A percentile compares a stretch with the other conserved stretches of the same genome.
These are phyloP conservation scores for Thielaviopsis populi DNA, from an alignment of 2,329 filamentous ascomycete species.

Conservation along the genomic window DNA sequence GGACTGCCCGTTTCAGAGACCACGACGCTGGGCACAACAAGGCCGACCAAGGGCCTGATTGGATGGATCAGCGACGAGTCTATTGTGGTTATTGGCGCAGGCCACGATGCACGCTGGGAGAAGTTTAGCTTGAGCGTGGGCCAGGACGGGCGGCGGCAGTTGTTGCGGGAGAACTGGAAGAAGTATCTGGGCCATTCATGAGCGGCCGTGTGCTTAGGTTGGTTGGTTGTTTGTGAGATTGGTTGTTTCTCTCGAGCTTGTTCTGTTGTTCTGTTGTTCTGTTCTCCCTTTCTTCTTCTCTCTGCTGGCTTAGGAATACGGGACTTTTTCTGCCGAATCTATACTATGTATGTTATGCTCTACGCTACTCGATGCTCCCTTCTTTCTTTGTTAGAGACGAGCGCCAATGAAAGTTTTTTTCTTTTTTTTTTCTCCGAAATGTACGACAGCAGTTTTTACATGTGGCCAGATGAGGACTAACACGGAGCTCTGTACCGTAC, in stretches of 20 bases:
- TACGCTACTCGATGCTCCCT: conserved; percentile 2
- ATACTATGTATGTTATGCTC: conserved; percentile 1
- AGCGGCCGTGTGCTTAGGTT: conserved; percentile 4
- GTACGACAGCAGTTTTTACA: neutral
- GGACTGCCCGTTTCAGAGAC: conserved; percentile 30
- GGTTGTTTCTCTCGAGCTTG: conserved; percentile 9
- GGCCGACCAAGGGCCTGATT: conserved; percentile 66
- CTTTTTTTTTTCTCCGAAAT: neutral
- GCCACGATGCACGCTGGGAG: conserved; percentile 73
- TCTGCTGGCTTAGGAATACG: neutral
- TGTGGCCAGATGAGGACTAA: neutral
- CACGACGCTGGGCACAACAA: conserved; percentile 34
- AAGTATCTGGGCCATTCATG: conserved; percentile 45
- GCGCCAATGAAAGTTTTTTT: neutral
- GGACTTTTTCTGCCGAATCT: conserved; percentile 5
- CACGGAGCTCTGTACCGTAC: neutral
- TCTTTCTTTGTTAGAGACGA: neutral
- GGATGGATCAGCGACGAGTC: conserved; percentile 68
- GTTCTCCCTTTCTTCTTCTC: neutral
- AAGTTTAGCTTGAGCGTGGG: conserved; percentile 60
- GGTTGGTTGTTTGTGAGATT: neutral
- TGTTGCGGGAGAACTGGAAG: conserved; percentile 67
- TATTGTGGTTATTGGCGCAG: conserved; percentile 63
- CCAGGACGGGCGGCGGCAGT: conserved; percentile 50
- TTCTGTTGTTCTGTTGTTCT: neutral